Percentiles rank a stretch among this genome's conserved stretches.
Conservation (phyloP, 2,329 filamentous ascomycete species). For the Lachnellula subtilissima region DNA sequence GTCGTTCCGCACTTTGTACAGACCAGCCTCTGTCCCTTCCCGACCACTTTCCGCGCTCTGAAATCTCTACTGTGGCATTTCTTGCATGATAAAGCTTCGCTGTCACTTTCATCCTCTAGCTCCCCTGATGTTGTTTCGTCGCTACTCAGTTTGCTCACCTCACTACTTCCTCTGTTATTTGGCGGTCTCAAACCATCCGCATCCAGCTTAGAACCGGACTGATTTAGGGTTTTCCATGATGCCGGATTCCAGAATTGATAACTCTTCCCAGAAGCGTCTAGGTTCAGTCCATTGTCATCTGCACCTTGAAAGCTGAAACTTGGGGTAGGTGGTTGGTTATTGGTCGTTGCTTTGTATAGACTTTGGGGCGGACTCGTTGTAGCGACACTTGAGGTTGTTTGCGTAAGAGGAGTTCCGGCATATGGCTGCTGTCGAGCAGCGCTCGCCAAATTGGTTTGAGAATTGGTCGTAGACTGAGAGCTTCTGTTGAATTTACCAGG, state of each 20-base stretch:
- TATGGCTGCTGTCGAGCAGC: constrained; percentile 28
- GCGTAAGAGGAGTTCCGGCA: constrained; percentile 10
- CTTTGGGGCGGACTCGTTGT: constrained; percentile 26
- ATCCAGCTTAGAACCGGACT: constrained; percentile 12
- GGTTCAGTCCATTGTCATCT: constrained; percentile 36
- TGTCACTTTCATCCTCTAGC: constrained; percentile 39
- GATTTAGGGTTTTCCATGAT: constrained; percentile 39
- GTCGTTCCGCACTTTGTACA: constrained; percentile 51
- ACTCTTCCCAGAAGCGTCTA: constrained; percentile 38
- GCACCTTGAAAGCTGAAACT: constrained; percentile 48
- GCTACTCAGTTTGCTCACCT: constrained; percentile 53
- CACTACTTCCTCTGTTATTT: constrained; percentile 17
- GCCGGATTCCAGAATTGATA: constrained; percentile 55
- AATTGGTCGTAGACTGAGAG: constrained; percentile 16
- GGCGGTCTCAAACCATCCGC: constrained; percentile 15
- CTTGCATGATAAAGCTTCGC: constrained; percentile 49
- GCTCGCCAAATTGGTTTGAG: constrained; percentile 26
- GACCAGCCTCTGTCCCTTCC: constrained; percentile 51
- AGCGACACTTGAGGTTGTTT: constrained; percentile 22
- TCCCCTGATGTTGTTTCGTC: constrained; percentile 37
- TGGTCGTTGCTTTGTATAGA: constrained; percentile 16
- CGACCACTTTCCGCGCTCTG: constrained; percentile 51
- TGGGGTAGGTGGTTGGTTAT: constrained; percentile 44
- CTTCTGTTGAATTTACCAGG: constrained; percentile 38
- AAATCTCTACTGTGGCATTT: constrained; percentile 60